Evolutionary conservation across 192 early-diverging fungal species (phyloP), one percentile per base, ranked within the genome.

Genomic region (Phycomyces nitens): DNA sequence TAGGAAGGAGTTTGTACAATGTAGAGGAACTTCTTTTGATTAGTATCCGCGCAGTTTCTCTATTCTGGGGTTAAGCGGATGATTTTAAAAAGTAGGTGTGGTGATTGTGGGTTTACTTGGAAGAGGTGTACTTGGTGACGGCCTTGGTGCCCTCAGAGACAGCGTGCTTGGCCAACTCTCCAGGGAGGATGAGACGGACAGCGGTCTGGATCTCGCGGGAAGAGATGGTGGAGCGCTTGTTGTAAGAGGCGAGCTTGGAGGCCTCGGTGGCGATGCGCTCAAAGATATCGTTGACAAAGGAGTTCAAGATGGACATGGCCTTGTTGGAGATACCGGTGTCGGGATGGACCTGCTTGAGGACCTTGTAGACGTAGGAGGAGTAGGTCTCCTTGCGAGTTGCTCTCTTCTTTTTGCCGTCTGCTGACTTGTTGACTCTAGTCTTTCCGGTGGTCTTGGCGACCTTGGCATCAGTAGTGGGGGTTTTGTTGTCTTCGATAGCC

Each of bases 101-200:
- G 2, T 34, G 2, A 34, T 2, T 34, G 2, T 34, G 7, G 29
- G 20, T 72, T 80, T 82, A 85, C 68, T 85, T 91, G 69, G 87
- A 86, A 41, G 88, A 89, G 68, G 92, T 91, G 87, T 92, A 96
- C 83, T 96, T 96, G 81, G 92, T 94, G 71, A 94, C 93, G 59
- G 94, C 94, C 86, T 97, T 97, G 85, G 93, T 95, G 62, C 93
- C 94, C 83, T 95, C 94, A 62, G 94, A 97, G 68, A 96, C 93
- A 69, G 94, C 94, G 83, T 96, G 94, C 82, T 93, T 94, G 82
- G 93, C 90, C 53, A 96, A 84, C 78, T 97, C 94, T 75, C 94
- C 93, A 62, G 94, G 93, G 21, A 95, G 86, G 20, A 75, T 68
- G 54, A 85, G 70, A 58, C 83, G 76, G 29, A 85, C 81, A 24